These are phyloP conservation scores for Ophiostoma quercus DNA, from an alignment of 2,329 filamentous ascomycete species.

Conservation along the genomic window DNA sequence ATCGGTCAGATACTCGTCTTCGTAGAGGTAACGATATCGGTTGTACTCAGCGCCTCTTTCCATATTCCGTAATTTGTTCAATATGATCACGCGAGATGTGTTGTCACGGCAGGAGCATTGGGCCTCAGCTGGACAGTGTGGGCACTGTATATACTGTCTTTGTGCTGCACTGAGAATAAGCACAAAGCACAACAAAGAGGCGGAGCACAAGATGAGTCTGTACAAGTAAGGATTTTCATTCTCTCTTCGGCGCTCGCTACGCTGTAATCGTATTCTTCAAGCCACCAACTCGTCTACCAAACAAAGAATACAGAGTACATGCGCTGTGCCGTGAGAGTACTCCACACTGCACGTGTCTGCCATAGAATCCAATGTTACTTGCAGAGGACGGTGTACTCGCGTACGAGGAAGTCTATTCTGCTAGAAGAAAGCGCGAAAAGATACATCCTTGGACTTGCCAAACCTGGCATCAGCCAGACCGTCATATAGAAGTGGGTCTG, in stretches of 20 bases:
- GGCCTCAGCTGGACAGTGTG: background rate
- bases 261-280: background rate
- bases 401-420: background rate
- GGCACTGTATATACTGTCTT: background rate
- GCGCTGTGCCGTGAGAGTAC: background rate
- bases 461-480: background rate
- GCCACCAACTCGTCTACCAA: background rate
- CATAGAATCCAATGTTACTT: constrained; percentile 3
- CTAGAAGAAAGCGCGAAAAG: too few relatives aligned
- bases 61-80: background rate
- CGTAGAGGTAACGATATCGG: background rate
- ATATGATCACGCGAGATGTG: background rate
- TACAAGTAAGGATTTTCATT: background rate
- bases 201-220: background rate
- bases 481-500: constrained; percentile 2
- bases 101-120: background rate
- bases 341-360: constrained; percentile 2
- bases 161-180: too few relatives aligned
- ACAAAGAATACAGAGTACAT: background rate
- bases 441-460: background rate
- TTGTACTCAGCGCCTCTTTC: background rate
- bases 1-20: background rate
- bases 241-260: background rate
- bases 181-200: background rate
- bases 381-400: constrained; percentile 1